Evolutionary conservation across 768 basidiomycete species (phyloP).

Genomic region (Leccinum subtestaceum): DNA sequence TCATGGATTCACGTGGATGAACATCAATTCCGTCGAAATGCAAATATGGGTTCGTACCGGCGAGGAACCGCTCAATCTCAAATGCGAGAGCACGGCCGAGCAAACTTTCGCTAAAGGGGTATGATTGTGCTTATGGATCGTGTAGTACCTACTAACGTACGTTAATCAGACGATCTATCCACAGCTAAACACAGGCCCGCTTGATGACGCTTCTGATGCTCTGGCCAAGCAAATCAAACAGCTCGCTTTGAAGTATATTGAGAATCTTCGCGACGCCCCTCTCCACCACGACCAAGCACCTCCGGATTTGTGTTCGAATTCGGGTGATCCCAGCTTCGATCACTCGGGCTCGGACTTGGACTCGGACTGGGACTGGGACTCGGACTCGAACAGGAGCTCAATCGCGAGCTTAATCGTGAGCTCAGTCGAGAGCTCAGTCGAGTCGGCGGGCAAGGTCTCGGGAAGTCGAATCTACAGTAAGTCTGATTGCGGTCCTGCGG

Average conservation of each 20-base stretch:
- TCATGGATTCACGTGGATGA: neutral
- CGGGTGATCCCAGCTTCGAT: neutral
- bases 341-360: neutral
- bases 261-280: neutral
- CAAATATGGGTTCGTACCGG: neutral
- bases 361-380: neutral
- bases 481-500: neutral
- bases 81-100: neutral
- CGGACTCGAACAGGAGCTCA: neutral
- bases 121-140: neutral
- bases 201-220: neutral
- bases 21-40: neutral
- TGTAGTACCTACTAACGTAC: neutral
- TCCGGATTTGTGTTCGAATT: too few species aligned
- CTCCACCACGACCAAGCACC: neutral
- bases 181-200: neutral
- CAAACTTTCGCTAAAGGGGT: neutral
- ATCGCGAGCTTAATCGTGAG: too few species aligned
- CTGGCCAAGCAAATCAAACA: neutral
- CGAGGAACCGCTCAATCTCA: neutral
- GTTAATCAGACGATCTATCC: neutral
- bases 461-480: neutral
- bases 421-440: neutral
- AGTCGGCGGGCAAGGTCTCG: neutral
- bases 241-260: neutral